Base-by-base conservation (phyloP, 2,329 filamentous ascomycete species). In the Penicillium frequentans region DNA sequence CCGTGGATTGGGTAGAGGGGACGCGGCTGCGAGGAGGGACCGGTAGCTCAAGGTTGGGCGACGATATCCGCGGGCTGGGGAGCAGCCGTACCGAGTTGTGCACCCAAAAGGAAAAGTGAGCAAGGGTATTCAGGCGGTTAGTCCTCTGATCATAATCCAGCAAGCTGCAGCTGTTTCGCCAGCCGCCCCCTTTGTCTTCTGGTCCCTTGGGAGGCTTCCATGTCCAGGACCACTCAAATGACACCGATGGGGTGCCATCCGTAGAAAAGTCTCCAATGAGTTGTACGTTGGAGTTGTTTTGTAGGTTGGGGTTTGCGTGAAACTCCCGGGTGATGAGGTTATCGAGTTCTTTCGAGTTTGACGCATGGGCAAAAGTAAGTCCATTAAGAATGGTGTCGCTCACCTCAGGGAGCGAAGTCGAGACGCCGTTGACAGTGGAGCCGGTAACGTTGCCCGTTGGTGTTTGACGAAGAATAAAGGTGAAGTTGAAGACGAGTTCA, bases 141-240 rank as follows among this genome's bases (percentile, higher is more conserved):
- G 92, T 91, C 65, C 93, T 86, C 70, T 95, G 90, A 75, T 99
- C 93, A 71, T 99, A 99, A 75, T 99, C 95, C 66, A 98, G 89
- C 76, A 99, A 97, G 73, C 91, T 97, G 81, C 95, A 98, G 67
- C 89, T 90, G 71, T 96, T 98, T 70, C 91, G 90, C 93, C 95
- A 99, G 45, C 95, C 95, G 56, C 92, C 91, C 29, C 90, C 90
- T 68, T 86, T 86, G 71, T 97, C 93, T 70, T 97, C 93, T 16
- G 79, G 77, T 14, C 79, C 70, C 80, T 91, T 96, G 37, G 95
- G 95, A 9, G 95, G 91, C 71, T 90, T 91, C 92, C 93, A 99
- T 80, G 89, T 95, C 95, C 95, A 99, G 8, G 89, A 88, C 92
- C 93, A 99, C 63, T 93, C 89, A 71, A 97, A 97, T 33, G 91